Percentiles rank a stretch among this genome's conserved stretches.
phyloP scores from a whole-genome alignment of 164 flowering plant species.

The Macadamia tetraphylla region DNA sequence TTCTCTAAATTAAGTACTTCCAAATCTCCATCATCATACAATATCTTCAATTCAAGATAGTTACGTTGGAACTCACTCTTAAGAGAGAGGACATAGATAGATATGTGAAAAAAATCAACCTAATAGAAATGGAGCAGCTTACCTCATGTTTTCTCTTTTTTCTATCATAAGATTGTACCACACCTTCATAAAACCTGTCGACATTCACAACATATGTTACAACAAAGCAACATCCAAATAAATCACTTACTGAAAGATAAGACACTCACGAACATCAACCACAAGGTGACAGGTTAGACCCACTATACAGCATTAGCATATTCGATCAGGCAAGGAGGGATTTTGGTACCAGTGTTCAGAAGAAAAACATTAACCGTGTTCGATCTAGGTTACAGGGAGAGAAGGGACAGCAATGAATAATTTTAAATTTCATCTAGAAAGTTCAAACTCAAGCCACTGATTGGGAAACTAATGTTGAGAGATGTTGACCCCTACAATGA shows the following conservation, averaged over 20 bases:
- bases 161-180: conserved; percentile 73
- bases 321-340: too few relatives aligned
- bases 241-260: background rate
- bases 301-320: too few relatives aligned
- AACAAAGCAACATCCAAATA: background rate
- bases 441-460: too few relatives aligned
- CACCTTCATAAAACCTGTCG: conserved; percentile 86
- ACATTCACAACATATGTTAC: conserved; percentile 4
- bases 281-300: too few relatives aligned
- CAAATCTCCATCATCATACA: conserved; percentile 90
- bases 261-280: too few relatives aligned
- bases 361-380: too few relatives aligned
- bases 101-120: background rate
- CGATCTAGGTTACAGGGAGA: too few relatives aligned
- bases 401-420: too few relatives aligned
- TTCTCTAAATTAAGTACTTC: conserved; percentile 70
- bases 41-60: conserved; percentile 31
- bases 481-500: too few relatives aligned
- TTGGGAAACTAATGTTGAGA: too few relatives aligned
- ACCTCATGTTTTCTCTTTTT: conserved; percentile 73
- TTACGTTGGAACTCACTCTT: background rate
- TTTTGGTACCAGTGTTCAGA: too few relatives aligned
- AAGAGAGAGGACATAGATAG: background rate
- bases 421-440: too few relatives aligned
- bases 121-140: conserved; percentile 18